Evolutionary conservation across 2,329 filamentous ascomycete genomes (phyloP).

Genomic region (Colletotrichum trifolii): DNA sequence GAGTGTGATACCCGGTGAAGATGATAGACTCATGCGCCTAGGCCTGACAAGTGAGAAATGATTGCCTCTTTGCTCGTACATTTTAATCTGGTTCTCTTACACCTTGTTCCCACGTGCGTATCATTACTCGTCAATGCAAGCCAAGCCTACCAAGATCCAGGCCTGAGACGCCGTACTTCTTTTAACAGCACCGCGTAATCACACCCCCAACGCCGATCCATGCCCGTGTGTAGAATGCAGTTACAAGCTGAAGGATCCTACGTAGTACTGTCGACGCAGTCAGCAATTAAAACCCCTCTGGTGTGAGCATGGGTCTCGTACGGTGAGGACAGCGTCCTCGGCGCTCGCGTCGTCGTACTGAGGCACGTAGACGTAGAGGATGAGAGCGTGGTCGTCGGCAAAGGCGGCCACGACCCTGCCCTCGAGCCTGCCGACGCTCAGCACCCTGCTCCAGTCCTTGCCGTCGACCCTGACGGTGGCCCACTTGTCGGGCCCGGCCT

Average conservation of each 20-base stretch:
- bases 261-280: constrained; percentile 47
- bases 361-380: constrained; percentile 84
- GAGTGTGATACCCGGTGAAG: constrained; percentile 1
- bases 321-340: constrained; percentile 81
- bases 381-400: constrained; percentile 81
- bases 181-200: too few species aligned
- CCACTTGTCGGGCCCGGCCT: constrained; percentile 84
- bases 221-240: background rate
- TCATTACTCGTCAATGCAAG: background rate
- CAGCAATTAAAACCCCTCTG: background rate
- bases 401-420: constrained; percentile 95
- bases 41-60: too few species aligned
- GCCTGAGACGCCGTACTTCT: background rate
- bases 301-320: constrained; percentile 52
- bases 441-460: constrained; percentile 92
- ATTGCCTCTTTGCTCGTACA: too few species aligned
- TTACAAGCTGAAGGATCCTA: constrained; percentile 51
- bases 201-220: background rate
- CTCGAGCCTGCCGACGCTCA: constrained; percentile 90
- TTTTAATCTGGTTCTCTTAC: too few species aligned
- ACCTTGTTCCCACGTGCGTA: too few species aligned
- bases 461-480: constrained; percentile 92
- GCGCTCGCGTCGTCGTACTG: constrained; percentile 73
- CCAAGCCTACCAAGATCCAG: background rate
- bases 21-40: too few species aligned